Evolutionary conservation across 768 basidiomycete species (phyloP).

Genomic region (Macrolepiota fuliginosa): DNA sequence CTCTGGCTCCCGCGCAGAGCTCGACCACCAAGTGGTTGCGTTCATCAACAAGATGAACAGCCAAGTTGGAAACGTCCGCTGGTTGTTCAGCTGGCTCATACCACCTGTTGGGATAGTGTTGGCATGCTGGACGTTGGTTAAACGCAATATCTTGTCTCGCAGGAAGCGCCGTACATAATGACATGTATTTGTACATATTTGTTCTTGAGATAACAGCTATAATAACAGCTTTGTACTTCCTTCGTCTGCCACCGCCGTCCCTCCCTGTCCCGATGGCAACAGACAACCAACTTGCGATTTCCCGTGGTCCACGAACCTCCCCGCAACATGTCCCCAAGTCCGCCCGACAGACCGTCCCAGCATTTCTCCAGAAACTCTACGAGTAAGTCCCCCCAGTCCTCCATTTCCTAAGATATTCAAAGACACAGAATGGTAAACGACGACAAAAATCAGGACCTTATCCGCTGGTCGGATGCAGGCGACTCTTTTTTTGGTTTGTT

Average conservation of each 20-base stretch:
- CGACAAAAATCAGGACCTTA: slow-evolving; percentile 74
- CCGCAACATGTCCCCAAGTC: neutral
- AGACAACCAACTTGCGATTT: neutral
- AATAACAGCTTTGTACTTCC: neutral
- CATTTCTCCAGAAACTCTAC: neutral
- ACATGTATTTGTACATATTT: slow-evolving; percentile 6
- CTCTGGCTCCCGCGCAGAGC: slow-evolving; percentile 68
- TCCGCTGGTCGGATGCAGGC: slow-evolving; percentile 88
- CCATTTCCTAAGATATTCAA: neutral
- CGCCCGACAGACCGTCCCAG: neutral
- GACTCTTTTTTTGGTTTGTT: slow-evolving; percentile 86
- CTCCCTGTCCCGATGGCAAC: neutral
- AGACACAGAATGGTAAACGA: slow-evolving; percentile 85
- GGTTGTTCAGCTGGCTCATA: slow-evolving; percentile 59
- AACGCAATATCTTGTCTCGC: neutral
- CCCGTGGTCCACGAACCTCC: neutral
- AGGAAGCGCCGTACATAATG: neutral
- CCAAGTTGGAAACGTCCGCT: slow-evolving; percentile 47
- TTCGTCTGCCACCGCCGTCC: neutral
- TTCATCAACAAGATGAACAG: slow-evolving; percentile 43
- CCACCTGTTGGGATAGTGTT: slow-evolving; percentile 48
- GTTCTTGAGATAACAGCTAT: neutral
- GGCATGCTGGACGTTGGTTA: slow-evolving; percentile 1
- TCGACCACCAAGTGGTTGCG: slow-evolving; percentile 51
- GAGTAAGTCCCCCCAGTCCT: neutral